Percentiles rank a stretch among this genome's conserved stretches.
Evolutionary conservation across 2,329 filamentous ascomycete genomes (phyloP).

Genomic region (Calonectria ilicicola): DNA sequence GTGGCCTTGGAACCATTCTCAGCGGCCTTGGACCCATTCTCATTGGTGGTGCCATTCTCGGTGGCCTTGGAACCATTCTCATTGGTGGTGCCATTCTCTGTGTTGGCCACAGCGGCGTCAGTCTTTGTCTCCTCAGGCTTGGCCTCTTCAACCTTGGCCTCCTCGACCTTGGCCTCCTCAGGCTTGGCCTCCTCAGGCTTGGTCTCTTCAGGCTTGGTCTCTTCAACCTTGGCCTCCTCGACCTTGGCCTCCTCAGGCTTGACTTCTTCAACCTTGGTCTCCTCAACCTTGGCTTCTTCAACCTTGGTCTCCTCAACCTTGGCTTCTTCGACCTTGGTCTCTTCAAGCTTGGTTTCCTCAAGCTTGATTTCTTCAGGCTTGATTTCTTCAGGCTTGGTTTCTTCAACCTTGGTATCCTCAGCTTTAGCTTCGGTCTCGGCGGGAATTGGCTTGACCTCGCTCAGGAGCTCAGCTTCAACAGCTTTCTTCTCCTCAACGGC

Average conservation of each 20-base stretch:
- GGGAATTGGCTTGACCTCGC: slow-evolving; percentile 64
- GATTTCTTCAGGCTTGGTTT: slow-evolving; percentile 28
- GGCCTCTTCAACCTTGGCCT: not conserved
- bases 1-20: slow-evolving; percentile 33
- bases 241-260: slow-evolving; percentile 5
- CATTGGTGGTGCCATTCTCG: slow-evolving; percentile 36
- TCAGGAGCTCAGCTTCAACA: slow-evolving; percentile 79
- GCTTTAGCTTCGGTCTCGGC: slow-evolving; percentile 36
- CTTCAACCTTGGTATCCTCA: slow-evolving; percentile 33
- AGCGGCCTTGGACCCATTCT: slow-evolving; percentile 34
- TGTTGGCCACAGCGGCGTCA: slow-evolving; percentile 27
- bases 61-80: slow-evolving; percentile 32
- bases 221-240: not conserved
- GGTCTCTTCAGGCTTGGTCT: slow-evolving; percentile 28
- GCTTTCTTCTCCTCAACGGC: slow-evolving; percentile 81
- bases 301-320: slow-evolving; percentile 20
- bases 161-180: slow-evolving; percentile 29
- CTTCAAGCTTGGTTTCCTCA: slow-evolving; percentile 26
- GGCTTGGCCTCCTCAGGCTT: slow-evolving; percentile 28
- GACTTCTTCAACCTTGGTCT: slow-evolving; percentile 13
- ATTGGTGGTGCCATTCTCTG: slow-evolving; percentile 34
- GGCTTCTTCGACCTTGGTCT: slow-evolving; percentile 29
- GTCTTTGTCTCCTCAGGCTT: slow-evolving; percentile 28
- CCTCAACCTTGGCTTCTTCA: slow-evolving; percentile 22
- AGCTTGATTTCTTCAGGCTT: slow-evolving; percentile 24